These are phyloP conservation scores for Sindora glabra DNA, from an alignment of 306 rosid species.

Conservation along the genomic window DNA sequence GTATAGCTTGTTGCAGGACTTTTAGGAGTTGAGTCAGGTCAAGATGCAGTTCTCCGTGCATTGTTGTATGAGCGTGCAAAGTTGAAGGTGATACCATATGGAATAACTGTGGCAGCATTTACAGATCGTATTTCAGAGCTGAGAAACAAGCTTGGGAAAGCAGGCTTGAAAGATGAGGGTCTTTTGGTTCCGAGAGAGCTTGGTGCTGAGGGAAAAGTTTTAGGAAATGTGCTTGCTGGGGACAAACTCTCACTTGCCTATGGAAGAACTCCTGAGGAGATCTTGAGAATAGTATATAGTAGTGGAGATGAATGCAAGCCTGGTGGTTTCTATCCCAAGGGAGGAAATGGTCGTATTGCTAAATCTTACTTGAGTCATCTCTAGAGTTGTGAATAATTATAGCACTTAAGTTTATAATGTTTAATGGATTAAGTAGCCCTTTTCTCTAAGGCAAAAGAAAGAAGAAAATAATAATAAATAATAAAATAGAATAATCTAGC, in stretches of 20 bases:
- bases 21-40: constrained; percentile 65
- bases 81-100: constrained; percentile 34
- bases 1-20: constrained; percentile 71
- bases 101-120: constrained; percentile 47
- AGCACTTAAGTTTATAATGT: background rate
- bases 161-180: constrained; percentile 72
- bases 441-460: no score
- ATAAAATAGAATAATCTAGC: no score
- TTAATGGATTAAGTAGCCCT: no score
- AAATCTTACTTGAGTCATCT: constrained; percentile 4
- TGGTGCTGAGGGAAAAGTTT: constrained; percentile 46
- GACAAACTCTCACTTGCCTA: constrained; percentile 43
- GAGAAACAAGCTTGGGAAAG: constrained; percentile 41
- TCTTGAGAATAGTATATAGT: constrained; percentile 64
- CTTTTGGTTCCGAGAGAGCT: constrained; percentile 19
- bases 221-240: constrained; percentile 55
- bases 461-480: no score
- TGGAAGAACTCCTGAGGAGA: constrained; percentile 54
- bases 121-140: constrained; percentile 54
- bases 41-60: constrained; percentile 68
- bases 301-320: constrained; percentile 46
- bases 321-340: constrained; percentile 73
- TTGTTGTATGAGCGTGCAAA: constrained; percentile 27
- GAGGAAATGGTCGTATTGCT: constrained; percentile 64
- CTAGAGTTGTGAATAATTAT: background rate